These are phyloP conservation scores for Talaromyces sp. DNA, from an alignment of 2,329 filamentous ascomycete genomes.

Conservation along the genomic window DNA sequence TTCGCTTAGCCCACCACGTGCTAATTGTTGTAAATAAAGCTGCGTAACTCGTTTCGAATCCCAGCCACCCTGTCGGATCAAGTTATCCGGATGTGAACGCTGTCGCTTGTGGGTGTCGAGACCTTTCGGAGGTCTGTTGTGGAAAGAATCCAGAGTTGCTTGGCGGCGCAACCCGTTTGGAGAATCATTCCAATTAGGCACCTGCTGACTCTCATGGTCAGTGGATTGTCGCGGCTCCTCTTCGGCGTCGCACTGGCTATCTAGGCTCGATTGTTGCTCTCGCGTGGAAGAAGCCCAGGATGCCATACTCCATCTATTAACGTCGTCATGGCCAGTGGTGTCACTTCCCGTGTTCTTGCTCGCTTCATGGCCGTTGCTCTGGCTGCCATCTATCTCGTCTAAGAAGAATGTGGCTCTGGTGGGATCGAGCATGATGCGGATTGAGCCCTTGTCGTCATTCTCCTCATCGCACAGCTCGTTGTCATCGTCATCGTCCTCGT, in stretches of 20 bases:
- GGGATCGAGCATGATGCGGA: conserved; percentile 54
- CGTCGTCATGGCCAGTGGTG: conserved; percentile 24
- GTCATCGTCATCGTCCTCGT: conserved; percentile 34
- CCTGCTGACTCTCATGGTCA: conserved; percentile 14
- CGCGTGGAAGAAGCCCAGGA: conserved; percentile 45
- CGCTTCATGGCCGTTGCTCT: conserved; percentile 30
- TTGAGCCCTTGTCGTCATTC: conserved; percentile 48
- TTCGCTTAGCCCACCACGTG: conserved; percentile 31
- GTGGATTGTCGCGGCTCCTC: conserved; percentile 32
- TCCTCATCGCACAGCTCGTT: conserved; percentile 43
- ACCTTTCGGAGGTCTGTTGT: conserved; percentile 37
- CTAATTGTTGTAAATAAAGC: conserved; percentile 53
- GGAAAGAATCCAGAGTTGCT: conserved; percentile 10
- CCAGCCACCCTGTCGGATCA: conserved; percentile 54
- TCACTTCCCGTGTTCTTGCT: conserved; percentile 22
- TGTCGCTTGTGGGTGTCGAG: conserved; percentile 37
- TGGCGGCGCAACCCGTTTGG: neutral
- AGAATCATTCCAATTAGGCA: conserved; percentile 9
- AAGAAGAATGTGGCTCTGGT: conserved; percentile 39
- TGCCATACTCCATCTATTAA: conserved; percentile 44
- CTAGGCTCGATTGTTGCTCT: conserved; percentile 31
- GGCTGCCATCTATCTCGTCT: conserved; percentile 30
- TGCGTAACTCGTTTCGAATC: conserved; percentile 54
- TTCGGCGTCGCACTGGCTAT: conserved; percentile 36
- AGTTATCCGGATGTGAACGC: conserved; percentile 43